Evolutionary conservation across 106 monocot genomes (phyloP).

Genomic region (Amphibolis antarctica): DNA sequence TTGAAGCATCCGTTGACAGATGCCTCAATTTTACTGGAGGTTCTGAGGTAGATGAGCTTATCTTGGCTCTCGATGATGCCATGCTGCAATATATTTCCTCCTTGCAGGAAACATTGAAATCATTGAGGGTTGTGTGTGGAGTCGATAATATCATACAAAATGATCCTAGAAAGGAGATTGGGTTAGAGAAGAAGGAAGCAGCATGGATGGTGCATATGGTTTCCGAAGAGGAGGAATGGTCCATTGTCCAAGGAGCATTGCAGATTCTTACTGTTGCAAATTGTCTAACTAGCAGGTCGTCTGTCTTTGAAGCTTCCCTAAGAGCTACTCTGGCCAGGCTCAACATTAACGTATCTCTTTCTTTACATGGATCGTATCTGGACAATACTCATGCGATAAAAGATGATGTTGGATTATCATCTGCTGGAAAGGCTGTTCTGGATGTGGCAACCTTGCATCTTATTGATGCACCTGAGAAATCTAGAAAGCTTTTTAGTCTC

Average conservation of each 20-base stretch:
- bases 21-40: conserved; percentile 93
- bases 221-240: conserved; percentile 98
- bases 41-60: conserved; percentile 86
- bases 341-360: conserved; percentile 66
- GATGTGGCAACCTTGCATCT: conserved; percentile 81
- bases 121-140: conserved; percentile 71
- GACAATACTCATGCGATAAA: conserved; percentile 25
- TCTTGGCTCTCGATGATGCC: conserved; percentile 66
- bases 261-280: conserved; percentile 98
- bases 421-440: conserved; percentile 46
- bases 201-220: conserved; percentile 57
- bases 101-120: conserved; percentile 86
- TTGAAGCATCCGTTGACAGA: conserved; percentile 92
- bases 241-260: conserved; percentile 91
- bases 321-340: conserved; percentile 86
- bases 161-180: conserved; percentile 63
- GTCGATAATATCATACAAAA: conserved; percentile 39
- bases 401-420: conserved; percentile 26
- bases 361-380: conserved; percentile 35
- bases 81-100: conserved; percentile 84
- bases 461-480: conserved; percentile 63
- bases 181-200: conserved; percentile 47
- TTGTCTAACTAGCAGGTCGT: conserved; percentile 73
- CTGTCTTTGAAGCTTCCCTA: conserved; percentile 97
- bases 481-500: conserved; percentile 80